Evolutionary conservation across 768 basidiomycete genomes (phyloP), one percentile per base, ranked within the genome.

Genomic region (Termitomyces sp.): DNA sequence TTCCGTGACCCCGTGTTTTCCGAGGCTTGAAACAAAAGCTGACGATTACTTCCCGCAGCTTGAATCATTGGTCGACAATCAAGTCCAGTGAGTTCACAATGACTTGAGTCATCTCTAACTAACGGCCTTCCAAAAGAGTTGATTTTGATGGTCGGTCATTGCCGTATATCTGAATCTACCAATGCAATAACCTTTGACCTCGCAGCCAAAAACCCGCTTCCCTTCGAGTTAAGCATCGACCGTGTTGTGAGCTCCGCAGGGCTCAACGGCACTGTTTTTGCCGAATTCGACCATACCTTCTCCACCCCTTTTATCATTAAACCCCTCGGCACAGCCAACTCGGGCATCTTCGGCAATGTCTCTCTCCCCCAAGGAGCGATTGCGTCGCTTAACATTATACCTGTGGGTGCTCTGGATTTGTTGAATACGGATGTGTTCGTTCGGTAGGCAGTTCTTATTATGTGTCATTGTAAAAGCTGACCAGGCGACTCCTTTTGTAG

Each of bases 251-350:
- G 72, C 55, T 66, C 77, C 51, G 78, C 78, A 3, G 78, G 79
- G 0, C 68, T 88, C 50, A 76, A 84, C 56, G 79, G 77, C 14
- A 77, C 78, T 38, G 75, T 72, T 35, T 87, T 76, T 62, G 85
- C 86, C 20, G 74, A 75, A 45, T 87, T 88, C 67, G 75, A 79
- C 60, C 80, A 85, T 60, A 72, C 75, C 4, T 88, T 87, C 72
- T 64, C 75, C 54, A 71, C 62, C 41, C 81, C 82, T 46, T 72
- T 83, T 44, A 71, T 83, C 22, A 78, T 85, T 3, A 74, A 79
- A 7, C 73, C 78, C 46, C 67, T 75, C 32, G 72, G 77, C 45
- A 79, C 77, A 1, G 79, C 78, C 50, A 86, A 86, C 67, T 84
- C 82, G 26, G 86, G 86, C 2, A 72, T 64, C 16, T 79, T 88